Evolutionary conservation across 192 early-diverging fungal species (phyloP).

Genomic region (Chytriomyces confervae): DNA sequence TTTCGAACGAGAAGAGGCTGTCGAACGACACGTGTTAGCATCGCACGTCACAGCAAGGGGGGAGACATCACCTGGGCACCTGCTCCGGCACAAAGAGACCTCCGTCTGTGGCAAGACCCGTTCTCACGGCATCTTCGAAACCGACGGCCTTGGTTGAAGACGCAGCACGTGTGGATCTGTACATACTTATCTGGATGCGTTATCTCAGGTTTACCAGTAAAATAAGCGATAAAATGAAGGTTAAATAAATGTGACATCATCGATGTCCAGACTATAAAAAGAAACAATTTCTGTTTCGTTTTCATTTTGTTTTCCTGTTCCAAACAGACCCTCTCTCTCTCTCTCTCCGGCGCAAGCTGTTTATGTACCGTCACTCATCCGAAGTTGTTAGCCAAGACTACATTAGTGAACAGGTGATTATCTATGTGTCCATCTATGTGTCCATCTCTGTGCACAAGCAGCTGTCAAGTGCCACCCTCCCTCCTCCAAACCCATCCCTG

Average conservation of each 20-base stretch:
- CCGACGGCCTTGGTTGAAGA: conserved; percentile 50
- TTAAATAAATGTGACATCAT: background rate
- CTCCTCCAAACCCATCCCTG: too few relatives aligned
- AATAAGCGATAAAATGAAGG: background rate
- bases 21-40: conserved; percentile 73
- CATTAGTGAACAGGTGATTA: background rate
- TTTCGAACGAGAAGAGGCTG: conserved; percentile 4
- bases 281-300: background rate
- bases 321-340: background rate
- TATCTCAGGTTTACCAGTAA: too few relatives aligned
- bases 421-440: too few relatives aligned
- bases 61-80: conserved; percentile 73
- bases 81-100: conserved; percentile 90
- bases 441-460: too few relatives aligned
- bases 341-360: too few relatives aligned
- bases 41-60: too few relatives aligned
- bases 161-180: conserved; percentile 83
- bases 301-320: background rate
- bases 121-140: conserved; percentile 91
- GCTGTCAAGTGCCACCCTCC: too few relatives aligned
- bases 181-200: conserved; percentile 44
- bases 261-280: background rate
- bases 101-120: conserved; percentile 91
- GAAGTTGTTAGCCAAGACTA: conserved; percentile 4
- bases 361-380: too few relatives aligned